Evolutionary conservation across 2,329 filamentous ascomycete species (phyloP).

Genomic region (Chrysoporthe deuterocubensis): DNA sequence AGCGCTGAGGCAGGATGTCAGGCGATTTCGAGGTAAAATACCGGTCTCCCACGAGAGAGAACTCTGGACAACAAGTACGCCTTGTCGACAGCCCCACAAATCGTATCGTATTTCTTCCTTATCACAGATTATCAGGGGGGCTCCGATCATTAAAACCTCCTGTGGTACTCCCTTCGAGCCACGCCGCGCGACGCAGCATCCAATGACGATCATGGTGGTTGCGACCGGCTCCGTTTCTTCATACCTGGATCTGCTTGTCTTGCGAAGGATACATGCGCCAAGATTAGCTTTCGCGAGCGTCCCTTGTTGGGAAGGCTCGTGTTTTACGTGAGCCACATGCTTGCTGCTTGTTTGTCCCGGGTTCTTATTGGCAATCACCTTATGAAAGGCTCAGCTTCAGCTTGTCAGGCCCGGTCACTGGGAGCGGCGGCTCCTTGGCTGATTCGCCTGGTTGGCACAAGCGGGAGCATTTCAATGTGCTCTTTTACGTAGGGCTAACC

Average conservation of each 20-base stretch:
- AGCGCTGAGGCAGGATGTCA: neutral
- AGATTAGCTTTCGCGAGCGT: constrained; percentile 8
- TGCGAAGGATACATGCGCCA: constrained; percentile 10
- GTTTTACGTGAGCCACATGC: constrained; percentile 22
- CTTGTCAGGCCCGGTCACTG: constrained; percentile 21
- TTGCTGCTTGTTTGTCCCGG: constrained; percentile 19
- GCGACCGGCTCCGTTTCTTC: constrained; percentile 23
- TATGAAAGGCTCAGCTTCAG: constrained; percentile 20
- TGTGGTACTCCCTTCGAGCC: constrained; percentile 19
- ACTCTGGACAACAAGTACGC: neutral
- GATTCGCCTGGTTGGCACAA: constrained; percentile 24
- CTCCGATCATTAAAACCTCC: constrained; percentile 22
- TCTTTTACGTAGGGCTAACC: constrained; percentile 21
- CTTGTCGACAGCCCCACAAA: constrained; percentile 2
- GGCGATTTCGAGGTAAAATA: neutral
- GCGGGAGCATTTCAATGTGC: constrained; percentile 12
- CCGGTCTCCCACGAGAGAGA: neutral
- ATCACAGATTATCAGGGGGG: constrained; percentile 14
- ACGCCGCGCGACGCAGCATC: constrained; percentile 19
- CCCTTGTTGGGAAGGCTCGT: constrained; percentile 4
- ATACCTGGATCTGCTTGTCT: constrained; percentile 17
- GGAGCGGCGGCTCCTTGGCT: constrained; percentile 15
- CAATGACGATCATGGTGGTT: constrained; percentile 24
- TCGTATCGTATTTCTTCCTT: constrained; percentile 14
- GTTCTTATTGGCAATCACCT: constrained; percentile 20